Base-by-base conservation (phyloP, 345 rosid species). In the Corymbia maculata region DNA sequence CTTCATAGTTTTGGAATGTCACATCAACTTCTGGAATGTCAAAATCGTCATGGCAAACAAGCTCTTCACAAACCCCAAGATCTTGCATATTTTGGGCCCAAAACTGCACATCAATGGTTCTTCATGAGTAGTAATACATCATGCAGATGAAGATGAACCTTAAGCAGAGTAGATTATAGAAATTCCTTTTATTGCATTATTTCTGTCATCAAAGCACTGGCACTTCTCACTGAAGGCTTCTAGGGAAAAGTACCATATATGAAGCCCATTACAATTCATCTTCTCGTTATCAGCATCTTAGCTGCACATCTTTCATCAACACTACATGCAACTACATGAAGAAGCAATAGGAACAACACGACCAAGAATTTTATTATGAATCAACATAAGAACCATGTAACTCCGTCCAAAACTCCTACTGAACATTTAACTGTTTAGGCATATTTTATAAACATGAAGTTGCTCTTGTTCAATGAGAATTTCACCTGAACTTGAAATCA, bases 71-170 rank as follows among this genome's bases (percentile, higher is more conserved):
- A 86, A 96, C 94, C 24, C 97, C 98, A 88, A 96, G 93, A 87
- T 97, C 99, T 94, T 94, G 97, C 91, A 97, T 92, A 88, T 94
- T 96, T 88, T 95, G 98, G 92, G 95, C 84, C 98, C 98, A 94
- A 52, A 96, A 88, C 99, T 97, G 92, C 92, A 82, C 52, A 88
- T 30, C 85, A 30, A 57, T 87, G 89, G 49, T 14, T 75, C 80
- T 32, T 8, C 49, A 75, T 75, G 82, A 75, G 82, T 68, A 42
- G 80, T 30, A 32, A 17, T 70, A 17, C 49, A 75, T 10, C 82
- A 10, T 19, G 82, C 82, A 75, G 45, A 75, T 75, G 24, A 36
- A 21, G 28, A 75, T 42, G 12, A 57, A 75, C 49, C 82, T 42
- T 75, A 90, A 32, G 52, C 45, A 88, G 57, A 89, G 51, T 51